Evolutionary conservation across 768 basidiomycete genomes (phyloP), one percentile per base, ranked within the genome.

Genomic region (Dacryopinax spathularia): DNA sequence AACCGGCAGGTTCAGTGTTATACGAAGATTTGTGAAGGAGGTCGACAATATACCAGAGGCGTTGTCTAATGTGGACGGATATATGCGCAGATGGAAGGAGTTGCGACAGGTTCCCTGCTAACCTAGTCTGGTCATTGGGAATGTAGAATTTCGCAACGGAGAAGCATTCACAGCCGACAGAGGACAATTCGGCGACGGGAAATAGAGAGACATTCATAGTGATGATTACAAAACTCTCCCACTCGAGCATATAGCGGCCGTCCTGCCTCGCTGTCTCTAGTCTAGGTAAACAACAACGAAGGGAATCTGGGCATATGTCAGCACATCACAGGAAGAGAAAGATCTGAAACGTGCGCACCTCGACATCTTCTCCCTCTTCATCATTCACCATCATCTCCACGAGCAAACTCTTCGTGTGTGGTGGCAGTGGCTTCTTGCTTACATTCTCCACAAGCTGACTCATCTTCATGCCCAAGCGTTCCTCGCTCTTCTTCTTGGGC

Each of bases 381-480:
- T 97, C 94, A 63, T 82, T 84, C 27, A 88, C 88, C 91, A 98
- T 95, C 59, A 97, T 84, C 75, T 97, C 96, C 15, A 93, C 90
- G 43, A 95, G 79, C 36, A 98, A 80, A 69, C 91, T 86, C 70
- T 85, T 92, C 64, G 81, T 81, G 71, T 92, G 86, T 9, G 88
- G 82, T 13, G 86, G 86, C 65, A 98, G 82, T 5, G 91, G 84
- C 76, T 94, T 97, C 84, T 91, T 97, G 79, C 89, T 92, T 63
- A 99, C 92, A 62, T 81, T 81, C 74, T 97, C 95, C 10, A 95
- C 93, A 31, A 99, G 80, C 65, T 86, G 84, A 73, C 85, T 89
- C 77, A 99, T 91, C 70, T 82, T 87, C 91, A 96, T 88, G 5
- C 83, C 81, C 66, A 95, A 73, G 61, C 94, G 81, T 72, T 95